Evolutionary conservation across 1,284 basidiomycete species (phyloP).

Genomic region (Neotropicomus parvogracilis): DNA sequence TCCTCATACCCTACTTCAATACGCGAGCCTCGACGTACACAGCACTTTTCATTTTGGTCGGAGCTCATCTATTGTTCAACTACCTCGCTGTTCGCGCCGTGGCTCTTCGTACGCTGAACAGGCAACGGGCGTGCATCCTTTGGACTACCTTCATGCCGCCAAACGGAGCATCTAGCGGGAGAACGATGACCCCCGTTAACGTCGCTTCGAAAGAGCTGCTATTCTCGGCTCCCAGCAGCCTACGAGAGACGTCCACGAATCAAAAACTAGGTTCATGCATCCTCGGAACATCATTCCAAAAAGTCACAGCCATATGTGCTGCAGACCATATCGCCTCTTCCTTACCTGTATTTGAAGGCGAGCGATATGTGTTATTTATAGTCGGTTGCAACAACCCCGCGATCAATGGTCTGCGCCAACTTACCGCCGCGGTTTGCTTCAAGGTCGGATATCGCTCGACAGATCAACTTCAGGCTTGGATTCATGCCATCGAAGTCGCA

Average conservation of each 20-base stretch:
- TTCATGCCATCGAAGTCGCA: slow-evolving; percentile 39
- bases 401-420: background rate
- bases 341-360: slow-evolving; percentile 36
- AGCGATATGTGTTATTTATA: slow-evolving; percentile 52
- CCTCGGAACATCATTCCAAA: slow-evolving; percentile 42
- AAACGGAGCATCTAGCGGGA: slow-evolving; percentile 5
- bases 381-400: background rate
- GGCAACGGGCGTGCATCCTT: slow-evolving; percentile 51
- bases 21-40: slow-evolving; percentile 48
- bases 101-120: slow-evolving; percentile 53
- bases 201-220: slow-evolving; percentile 38
- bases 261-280: slow-evolving; percentile 38
- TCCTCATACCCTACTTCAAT: slow-evolving; percentile 54
- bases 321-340: slow-evolving; percentile 13
- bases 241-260: slow-evolving; percentile 36
- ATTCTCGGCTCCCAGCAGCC: slow-evolving; percentile 34
- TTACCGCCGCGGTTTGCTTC: slow-evolving; percentile 39
- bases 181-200: slow-evolving; percentile 29
- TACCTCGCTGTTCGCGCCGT: slow-evolving; percentile 58
- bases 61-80: slow-evolving; percentile 55
- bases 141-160: slow-evolving; percentile 43
- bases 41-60: slow-evolving; percentile 48
- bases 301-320: slow-evolving; percentile 7
- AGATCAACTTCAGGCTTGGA: slow-evolving; percentile 58
- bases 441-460: slow-evolving; percentile 44